phyloP scores from a whole-genome alignment of 164 flowering plant genomes.

The Aristolochia contorta region DNA sequence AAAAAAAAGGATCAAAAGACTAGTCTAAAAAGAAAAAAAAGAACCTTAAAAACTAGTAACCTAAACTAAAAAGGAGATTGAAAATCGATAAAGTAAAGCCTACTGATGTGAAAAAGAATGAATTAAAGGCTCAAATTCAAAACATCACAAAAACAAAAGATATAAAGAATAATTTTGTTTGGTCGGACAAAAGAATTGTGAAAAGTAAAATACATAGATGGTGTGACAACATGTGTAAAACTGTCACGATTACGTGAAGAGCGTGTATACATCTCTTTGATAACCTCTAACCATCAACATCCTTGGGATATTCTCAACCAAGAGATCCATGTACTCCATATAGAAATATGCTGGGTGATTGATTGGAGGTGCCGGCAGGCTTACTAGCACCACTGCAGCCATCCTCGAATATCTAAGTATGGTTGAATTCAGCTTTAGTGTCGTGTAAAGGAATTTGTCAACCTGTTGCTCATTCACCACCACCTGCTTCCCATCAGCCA shows the following conservation, averaged over 20 bases:
- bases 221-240: no score
- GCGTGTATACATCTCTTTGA: slow-evolving; percentile 86
- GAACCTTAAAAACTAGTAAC: no score
- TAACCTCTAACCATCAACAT: slow-evolving; percentile 93
- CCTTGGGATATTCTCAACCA: slow-evolving; percentile 90
- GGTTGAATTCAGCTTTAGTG: slow-evolving; percentile 81
- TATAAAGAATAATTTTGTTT: no score
- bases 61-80: no score
- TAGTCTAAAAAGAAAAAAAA: no score
- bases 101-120: no score
- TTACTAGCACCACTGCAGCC: slow-evolving; percentile 97
- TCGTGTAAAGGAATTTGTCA: slow-evolving; percentile 88
- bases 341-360: slow-evolving; percentile 87
- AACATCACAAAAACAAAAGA: no score
- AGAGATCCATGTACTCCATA: slow-evolving; percentile 97
- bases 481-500: slow-evolving; percentile 77
- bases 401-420: slow-evolving; percentile 84
- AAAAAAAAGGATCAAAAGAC: no score
- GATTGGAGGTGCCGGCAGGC: slow-evolving; percentile 86
- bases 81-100: no score
- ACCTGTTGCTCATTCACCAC: slow-evolving; percentile 81
- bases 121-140: no score
- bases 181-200: no score
- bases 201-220: no score
- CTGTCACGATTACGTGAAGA: slow-evolving; percentile 56